Conservation (phyloP, 106 monocot genomes). For the Acanthochlamys bracteata region DNA sequence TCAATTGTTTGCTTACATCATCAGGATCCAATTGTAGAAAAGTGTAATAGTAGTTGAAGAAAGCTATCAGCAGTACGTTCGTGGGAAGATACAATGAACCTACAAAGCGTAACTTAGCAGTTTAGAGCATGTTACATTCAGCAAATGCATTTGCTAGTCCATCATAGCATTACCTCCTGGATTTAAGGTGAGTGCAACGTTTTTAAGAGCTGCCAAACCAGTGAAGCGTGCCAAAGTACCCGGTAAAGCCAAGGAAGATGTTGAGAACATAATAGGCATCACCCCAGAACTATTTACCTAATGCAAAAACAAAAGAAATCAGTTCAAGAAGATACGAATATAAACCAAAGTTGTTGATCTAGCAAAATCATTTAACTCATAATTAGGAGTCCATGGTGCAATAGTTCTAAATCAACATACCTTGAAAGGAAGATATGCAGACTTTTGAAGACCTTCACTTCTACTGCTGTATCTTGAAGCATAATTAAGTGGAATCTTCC, state of each 20-base stretch:
- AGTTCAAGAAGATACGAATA: not conserved
- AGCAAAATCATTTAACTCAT: not conserved
- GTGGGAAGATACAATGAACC: constrained; percentile 87
- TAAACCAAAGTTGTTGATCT: not conserved
- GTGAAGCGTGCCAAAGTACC: constrained; percentile 91
- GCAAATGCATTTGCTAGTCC: too few relatives aligned
- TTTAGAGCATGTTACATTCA: too few relatives aligned
- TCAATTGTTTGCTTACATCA: constrained; percentile 97
- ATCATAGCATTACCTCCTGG: constrained; percentile 59
- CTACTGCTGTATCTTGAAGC: constrained; percentile 94
- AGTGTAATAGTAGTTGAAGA: constrained; percentile 98
- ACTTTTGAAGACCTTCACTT: constrained; percentile 73
- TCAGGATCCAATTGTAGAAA: constrained; percentile 99
- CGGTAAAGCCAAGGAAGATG: constrained; percentile 92
- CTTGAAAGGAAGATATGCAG: constrained; percentile 99
- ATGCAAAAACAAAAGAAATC: constrained; percentile 4
- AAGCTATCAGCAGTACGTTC: constrained; percentile 89
- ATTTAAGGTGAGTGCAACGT: constrained; percentile 78
- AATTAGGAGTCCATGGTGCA: not conserved
- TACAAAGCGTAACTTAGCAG: constrained; percentile 18
- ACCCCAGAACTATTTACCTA: constrained; percentile 99
- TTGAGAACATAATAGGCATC: constrained; percentile 99
- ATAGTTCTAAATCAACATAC: constrained; percentile 21
- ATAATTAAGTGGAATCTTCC: constrained; percentile 99
- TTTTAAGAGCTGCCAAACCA: constrained; percentile 77